phyloP scores from a whole-genome alignment of 331 rosid species.

The Prunus yedoensis region DNA sequence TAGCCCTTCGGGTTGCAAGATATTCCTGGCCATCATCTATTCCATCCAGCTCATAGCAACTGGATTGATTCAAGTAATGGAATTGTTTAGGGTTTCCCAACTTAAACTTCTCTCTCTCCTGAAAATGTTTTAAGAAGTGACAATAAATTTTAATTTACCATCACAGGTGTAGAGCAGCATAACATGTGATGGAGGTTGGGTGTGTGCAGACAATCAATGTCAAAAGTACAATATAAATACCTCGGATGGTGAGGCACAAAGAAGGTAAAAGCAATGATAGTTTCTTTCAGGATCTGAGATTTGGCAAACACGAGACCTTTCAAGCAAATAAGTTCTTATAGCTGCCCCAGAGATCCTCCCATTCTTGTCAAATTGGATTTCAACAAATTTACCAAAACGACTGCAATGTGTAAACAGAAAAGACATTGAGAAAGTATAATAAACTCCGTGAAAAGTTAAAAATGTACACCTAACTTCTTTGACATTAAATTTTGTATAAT shows the following conservation, averaged over 20 bases:
- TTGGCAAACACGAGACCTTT: constrained; percentile 98
- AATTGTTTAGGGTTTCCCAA: constrained; percentile 74
- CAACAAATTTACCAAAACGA: constrained; percentile 99
- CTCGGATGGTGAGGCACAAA: constrained; percentile 94
- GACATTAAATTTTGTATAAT: background rate
- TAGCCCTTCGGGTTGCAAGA: constrained; percentile 92
- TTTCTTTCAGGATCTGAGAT: constrained; percentile 94
- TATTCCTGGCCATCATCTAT: constrained; percentile 84
- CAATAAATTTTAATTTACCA: constrained; percentile 7
- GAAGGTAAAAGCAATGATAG: constrained; percentile 97
- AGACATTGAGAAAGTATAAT: constrained; percentile 20
- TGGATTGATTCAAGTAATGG: constrained; percentile 94
- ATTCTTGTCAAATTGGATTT: constrained; percentile 95
- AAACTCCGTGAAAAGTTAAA: constrained; percentile 23
- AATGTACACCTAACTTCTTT: constrained; percentile 4
- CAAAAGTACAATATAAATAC: constrained; percentile 40
- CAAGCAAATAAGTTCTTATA: constrained; percentile 84
- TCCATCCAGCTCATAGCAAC: constrained; percentile 77
- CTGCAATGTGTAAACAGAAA: constrained; percentile 56
- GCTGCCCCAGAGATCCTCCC: constrained; percentile 99
- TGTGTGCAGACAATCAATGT: constrained; percentile 13
- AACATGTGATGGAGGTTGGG: constrained; percentile 8
- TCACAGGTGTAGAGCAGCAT: constrained; percentile 8
- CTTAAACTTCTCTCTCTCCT: constrained; percentile 80
- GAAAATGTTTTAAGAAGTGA: constrained; percentile 16